Evolutionary conservation across 2,329 filamentous ascomycete genomes (phyloP).

Genomic region (Botrytis byssoidea): DNA sequence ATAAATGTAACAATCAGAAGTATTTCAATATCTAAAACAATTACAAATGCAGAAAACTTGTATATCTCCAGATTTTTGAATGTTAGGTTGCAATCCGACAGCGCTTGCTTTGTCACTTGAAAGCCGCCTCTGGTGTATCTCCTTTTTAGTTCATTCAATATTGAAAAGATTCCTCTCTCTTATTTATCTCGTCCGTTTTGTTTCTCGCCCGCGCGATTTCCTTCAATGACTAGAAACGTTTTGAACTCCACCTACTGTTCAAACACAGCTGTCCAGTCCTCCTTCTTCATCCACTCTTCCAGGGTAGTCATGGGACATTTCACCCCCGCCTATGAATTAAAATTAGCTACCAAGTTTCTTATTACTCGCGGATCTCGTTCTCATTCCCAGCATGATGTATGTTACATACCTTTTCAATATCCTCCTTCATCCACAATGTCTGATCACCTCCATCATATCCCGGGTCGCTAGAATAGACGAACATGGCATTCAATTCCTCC

Average conservation of each 20-base stretch:
- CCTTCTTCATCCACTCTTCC: conserved; percentile 6
- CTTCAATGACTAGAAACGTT: neutral
- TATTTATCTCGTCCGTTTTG: neutral
- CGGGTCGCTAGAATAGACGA: conserved; percentile 32
- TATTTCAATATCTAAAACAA: too few species aligned
- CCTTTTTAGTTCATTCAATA: neutral
- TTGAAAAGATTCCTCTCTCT: neutral
- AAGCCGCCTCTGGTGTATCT: neutral
- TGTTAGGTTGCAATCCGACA: neutral
- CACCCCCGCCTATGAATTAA: neutral
- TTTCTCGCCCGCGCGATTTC: neutral
- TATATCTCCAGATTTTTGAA: neutral
- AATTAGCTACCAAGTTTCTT: neutral
- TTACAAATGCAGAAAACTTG: neutral
- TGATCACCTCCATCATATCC: conserved; percentile 42
- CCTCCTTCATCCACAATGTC: conserved; percentile 29
- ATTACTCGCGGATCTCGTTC: too few species aligned
- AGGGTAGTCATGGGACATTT: conserved; percentile 10
- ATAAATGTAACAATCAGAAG: too few species aligned
- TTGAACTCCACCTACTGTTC: neutral
- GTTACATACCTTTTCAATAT: conserved; percentile 23
- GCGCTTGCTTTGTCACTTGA: neutral
- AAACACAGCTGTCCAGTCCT: conserved; percentile 8
- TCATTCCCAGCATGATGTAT: neutral
- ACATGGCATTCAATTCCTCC: conserved; percentile 40